Conservation (phyloP, 2,329 filamentous ascomycete species). For the Amauroascus verrucosus region DNA sequence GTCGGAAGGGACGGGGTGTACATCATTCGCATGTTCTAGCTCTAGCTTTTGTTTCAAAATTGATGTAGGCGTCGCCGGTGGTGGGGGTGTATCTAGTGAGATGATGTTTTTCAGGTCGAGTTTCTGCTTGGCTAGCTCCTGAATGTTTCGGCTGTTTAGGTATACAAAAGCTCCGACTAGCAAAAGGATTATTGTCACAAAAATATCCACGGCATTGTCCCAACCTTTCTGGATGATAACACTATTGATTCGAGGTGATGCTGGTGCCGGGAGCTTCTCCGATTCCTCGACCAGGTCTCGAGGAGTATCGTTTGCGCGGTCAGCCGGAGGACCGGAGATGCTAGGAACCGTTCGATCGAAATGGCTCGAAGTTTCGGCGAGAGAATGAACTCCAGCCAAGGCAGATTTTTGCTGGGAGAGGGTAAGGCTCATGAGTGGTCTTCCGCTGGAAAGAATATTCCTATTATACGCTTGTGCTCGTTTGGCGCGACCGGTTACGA, state of each 20-base stretch:
- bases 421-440: constrained; percentile 31
- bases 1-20: neutral
- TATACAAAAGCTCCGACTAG: constrained; percentile 36
- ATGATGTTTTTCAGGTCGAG: constrained; percentile 39
- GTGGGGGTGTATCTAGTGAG: constrained; percentile 19
- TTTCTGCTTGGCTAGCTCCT: constrained; percentile 35
- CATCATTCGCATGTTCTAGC: neutral
- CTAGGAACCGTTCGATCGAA: constrained; percentile 34
- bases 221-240: constrained; percentile 38
- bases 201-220: constrained; percentile 37
- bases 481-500: constrained; percentile 62
- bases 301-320: constrained; percentile 32
- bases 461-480: constrained; percentile 48
- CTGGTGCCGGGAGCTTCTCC: constrained; percentile 30
- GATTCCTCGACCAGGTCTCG: constrained; percentile 28
- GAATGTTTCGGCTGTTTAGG: constrained; percentile 34
- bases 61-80: constrained; percentile 9
- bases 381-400: constrained; percentile 61
- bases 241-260: constrained; percentile 31
- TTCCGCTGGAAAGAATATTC: constrained; percentile 36
- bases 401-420: constrained; percentile 47
- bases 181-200: constrained; percentile 33
- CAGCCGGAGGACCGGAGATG: constrained; percentile 33
- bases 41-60: neutral
- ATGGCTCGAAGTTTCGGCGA: constrained; percentile 40